phyloP scores from a whole-genome alignment of 2,329 filamentous ascomycete species.

The Ceratocystis lukuohia region DNA sequence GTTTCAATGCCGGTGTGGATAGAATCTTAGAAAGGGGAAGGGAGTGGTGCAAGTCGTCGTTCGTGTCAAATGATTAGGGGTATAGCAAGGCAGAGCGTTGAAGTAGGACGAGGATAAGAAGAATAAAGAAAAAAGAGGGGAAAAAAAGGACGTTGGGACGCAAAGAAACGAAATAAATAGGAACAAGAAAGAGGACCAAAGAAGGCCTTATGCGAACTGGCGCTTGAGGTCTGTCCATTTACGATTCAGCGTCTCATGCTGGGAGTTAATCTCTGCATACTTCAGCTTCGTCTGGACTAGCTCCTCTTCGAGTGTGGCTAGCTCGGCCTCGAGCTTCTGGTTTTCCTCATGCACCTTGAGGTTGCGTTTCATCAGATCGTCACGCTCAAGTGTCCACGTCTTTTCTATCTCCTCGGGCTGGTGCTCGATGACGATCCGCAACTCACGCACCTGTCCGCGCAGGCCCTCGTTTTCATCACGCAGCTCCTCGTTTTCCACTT shows the following conservation, averaged over 20 bases:
- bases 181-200: neutral
- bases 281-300: slow-evolving; percentile 89
- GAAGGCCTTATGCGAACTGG: slow-evolving; percentile 34
- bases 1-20: too few species aligned
- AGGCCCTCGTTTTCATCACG: slow-evolving; percentile 81
- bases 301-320: slow-evolving; percentile 83
- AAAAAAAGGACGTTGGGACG: neutral
- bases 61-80: neutral
- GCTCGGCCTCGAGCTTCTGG: slow-evolving; percentile 69
- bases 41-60: neutral
- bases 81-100: neutral
- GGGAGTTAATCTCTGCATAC: slow-evolving; percentile 70
- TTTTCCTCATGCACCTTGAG: slow-evolving; percentile 92
- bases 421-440: slow-evolving; percentile 74
- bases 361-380: slow-evolving; percentile 83
- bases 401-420: slow-evolving; percentile 82
- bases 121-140: neutral
- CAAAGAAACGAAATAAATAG: neutral
- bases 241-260: slow-evolving; percentile 58
- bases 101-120: slow-evolving; percentile 2
- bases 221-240: slow-evolving; percentile 64
- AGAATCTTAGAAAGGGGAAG: neutral
- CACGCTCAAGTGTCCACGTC: slow-evolving; percentile 70
- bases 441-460: slow-evolving; percentile 69
- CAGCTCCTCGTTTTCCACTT: slow-evolving; percentile 85